Evolutionary conservation across 1,284 basidiomycete genomes (phyloP), one percentile per base, ranked within the genome.

Genomic region (Peniophora sp.): DNA sequence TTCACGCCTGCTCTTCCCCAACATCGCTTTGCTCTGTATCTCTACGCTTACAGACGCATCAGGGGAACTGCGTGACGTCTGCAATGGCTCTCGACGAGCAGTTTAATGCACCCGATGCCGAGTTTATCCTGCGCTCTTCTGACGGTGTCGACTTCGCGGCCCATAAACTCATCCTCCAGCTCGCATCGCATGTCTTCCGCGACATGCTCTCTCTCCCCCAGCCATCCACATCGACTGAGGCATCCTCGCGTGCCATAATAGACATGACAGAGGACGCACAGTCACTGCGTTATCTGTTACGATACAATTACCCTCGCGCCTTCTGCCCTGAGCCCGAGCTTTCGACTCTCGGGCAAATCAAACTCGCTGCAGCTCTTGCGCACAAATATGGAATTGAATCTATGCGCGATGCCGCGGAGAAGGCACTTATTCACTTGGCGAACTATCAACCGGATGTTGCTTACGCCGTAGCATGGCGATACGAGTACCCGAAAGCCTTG

Each of bases 101-200:
- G 11, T 52, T 52, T 19, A 22, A 52, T 41, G 51, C 48, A 14
- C n/a, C 41, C 1, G 34, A 57, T 36, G 69, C 66, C 1, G 71
- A 75, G 44, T 52, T 69, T 23, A 58, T 67, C 47, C 54, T 72
- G 2, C 65, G 61, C 23, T 65, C 72, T 8, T 64, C 63, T 2
- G 70, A 71, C 53, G 54, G 61, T 11, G 54, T 67, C 17, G 58
- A 65, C 35, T 72, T 73, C 49, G 57, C 55, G 10, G 63, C 66
- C 8, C 53, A 65, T 50, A 63, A 63, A 17, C 53, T 56, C 32
- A 54, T 72, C 24, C 60, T 75, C 9, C 50, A 57, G 27, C 53
- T 63, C 11, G 58, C 69, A 5, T 71, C 71, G 2, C 58, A 65
- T 2, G 58, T 70, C 49, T 74, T 74, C 52, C 54, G 59, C 22